Evolutionary conservation across 495 filamentous ascomycete genomes (phyloP).

Genomic region (Clohesyomyces aquaticus): DNA sequence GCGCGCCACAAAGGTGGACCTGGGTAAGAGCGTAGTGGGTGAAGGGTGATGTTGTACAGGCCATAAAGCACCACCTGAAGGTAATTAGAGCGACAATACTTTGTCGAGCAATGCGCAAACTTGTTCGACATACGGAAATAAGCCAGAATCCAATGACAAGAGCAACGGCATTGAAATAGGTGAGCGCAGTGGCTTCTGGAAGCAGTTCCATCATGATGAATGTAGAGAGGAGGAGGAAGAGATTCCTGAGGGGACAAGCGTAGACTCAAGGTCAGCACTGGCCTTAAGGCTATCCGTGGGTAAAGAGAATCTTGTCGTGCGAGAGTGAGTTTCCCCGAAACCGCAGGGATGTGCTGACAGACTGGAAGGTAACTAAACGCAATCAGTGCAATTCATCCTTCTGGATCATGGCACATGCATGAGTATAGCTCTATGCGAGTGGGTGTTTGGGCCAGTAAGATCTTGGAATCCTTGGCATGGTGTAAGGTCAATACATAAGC

Average conservation of each 20-base stretch:
- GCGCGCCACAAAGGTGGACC: conserved; percentile 50
- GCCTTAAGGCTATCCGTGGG: no score
- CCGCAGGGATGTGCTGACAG: no score
- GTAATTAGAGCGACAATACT: not conserved
- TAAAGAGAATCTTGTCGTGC: no score
- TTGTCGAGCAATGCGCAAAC: not conserved
- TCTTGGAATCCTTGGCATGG: no score
- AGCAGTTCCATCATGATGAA: not conserved
- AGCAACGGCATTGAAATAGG: not conserved
- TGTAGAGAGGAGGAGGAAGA: not conserved
- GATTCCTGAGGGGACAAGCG: not conserved
- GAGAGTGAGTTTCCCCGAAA: no score
- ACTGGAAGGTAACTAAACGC: no score
- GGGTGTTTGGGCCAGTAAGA: no score
- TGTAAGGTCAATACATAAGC: no score
- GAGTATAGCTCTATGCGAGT: no score
- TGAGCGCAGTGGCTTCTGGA: not conserved
- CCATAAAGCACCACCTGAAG: conserved; percentile 13
- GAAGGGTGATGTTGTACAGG: conserved; percentile 55
- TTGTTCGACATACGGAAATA: not conserved
- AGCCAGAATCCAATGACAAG: not conserved
- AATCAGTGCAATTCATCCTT: no score
- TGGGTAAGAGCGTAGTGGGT: conserved; percentile 49
- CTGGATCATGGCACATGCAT: no score
- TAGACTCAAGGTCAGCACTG: no score